Evolutionary conservation across 2,329 filamentous ascomycete species (phyloP).

Genomic region (Fusarium nematophilum): DNA sequence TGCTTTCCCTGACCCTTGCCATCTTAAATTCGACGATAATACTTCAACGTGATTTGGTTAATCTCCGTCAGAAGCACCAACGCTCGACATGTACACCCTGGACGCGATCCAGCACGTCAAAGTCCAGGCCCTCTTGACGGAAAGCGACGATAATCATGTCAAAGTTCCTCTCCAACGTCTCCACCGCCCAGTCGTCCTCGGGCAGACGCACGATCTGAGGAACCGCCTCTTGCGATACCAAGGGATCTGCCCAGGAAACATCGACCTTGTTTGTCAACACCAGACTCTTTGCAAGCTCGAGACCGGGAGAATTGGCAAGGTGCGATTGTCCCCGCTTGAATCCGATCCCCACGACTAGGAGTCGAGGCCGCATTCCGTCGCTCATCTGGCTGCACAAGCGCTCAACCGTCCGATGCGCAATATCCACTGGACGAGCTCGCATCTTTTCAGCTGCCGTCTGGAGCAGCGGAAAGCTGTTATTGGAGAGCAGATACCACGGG

Average conservation of each 20-base stretch:
- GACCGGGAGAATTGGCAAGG: slow-evolving; percentile 60
- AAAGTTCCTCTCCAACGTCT: slow-evolving; percentile 51
- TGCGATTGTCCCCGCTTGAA: slow-evolving; percentile 63
- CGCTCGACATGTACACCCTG: slow-evolving; percentile 51
- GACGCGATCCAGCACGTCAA: slow-evolving; percentile 51
- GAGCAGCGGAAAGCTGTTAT: slow-evolving; percentile 59
- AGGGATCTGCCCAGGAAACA: slow-evolving; percentile 58
- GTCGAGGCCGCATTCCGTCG: slow-evolving; percentile 37
- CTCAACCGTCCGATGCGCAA: slow-evolving; percentile 52
- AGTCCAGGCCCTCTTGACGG: slow-evolving; percentile 56
- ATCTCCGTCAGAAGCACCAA: slow-evolving; percentile 48
- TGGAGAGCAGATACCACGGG: slow-evolving; percentile 63
- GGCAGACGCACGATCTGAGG: slow-evolving; percentile 53
- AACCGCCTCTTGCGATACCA: slow-evolving; percentile 56
- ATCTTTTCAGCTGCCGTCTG: slow-evolving; percentile 57
- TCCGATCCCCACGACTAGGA: slow-evolving; percentile 60
- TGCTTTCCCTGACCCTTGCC: too few species aligned
- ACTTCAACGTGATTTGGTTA: not conserved
- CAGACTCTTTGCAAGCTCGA: slow-evolving; percentile 55
- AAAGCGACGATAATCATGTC: slow-evolving; percentile 58
- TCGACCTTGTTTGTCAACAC: slow-evolving; percentile 51
- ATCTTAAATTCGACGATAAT: too few species aligned
- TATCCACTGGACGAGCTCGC: slow-evolving; percentile 53
- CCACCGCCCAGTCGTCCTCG: slow-evolving; percentile 52
- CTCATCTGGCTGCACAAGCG: slow-evolving; percentile 37